A percentile compares a stretch with the other conserved stretches of the same genome.
These are phyloP conservation scores for Noccaea caerulescens DNA, from an alignment of 345 rosid species.

Conservation along the genomic window DNA sequence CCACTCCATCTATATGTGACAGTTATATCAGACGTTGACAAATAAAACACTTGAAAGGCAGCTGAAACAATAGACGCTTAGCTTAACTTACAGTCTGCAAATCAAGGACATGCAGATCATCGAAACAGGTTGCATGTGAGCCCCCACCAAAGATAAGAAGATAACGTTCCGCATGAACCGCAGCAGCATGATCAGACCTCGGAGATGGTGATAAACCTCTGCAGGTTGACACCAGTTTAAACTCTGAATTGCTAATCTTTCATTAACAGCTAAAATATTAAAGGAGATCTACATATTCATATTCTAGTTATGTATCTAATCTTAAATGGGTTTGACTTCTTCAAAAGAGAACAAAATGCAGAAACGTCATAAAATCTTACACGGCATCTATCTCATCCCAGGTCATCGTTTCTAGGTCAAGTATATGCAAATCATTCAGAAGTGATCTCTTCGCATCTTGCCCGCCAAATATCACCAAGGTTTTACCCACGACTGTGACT, in stretches of 20 bases:
- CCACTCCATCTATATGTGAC: slow-evolving; percentile 87
- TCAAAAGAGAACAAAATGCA: slow-evolving; percentile 3
- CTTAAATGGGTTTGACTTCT: slow-evolving; percentile 20
- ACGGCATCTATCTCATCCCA: slow-evolving; percentile 97
- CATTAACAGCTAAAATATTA: slow-evolving; percentile 10
- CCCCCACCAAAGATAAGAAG: slow-evolving; percentile 99
- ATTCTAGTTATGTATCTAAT: slow-evolving; percentile 20
- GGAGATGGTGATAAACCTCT: slow-evolving; percentile 98
- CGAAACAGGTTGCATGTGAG: slow-evolving; percentile 91
- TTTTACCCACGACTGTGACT: slow-evolving; percentile 82
- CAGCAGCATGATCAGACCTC: slow-evolving; percentile 98
- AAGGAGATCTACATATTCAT: neutral
- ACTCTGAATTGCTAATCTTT: slow-evolving; percentile 21
- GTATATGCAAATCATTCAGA: slow-evolving; percentile 91
- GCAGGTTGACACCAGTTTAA: slow-evolving; percentile 43
- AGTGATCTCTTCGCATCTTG: slow-evolving; percentile 92
- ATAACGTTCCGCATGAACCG: slow-evolving; percentile 94
- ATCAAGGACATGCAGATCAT: slow-evolving; percentile 96
- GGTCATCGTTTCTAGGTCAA: slow-evolving; percentile 96
- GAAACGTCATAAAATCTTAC: slow-evolving; percentile 57
- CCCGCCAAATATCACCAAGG: slow-evolving; percentile 94
- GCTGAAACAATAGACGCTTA: slow-evolving; percentile 34
- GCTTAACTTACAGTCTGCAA: slow-evolving; percentile 81
- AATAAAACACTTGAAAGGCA: slow-evolving; percentile 24
- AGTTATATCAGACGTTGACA: slow-evolving; percentile 32